Percentiles rank a stretch among this genome's conserved stretches.
Conservation (phyloP, 805 yeast species). For the Wickerhamomyces silvicola region DNA sequence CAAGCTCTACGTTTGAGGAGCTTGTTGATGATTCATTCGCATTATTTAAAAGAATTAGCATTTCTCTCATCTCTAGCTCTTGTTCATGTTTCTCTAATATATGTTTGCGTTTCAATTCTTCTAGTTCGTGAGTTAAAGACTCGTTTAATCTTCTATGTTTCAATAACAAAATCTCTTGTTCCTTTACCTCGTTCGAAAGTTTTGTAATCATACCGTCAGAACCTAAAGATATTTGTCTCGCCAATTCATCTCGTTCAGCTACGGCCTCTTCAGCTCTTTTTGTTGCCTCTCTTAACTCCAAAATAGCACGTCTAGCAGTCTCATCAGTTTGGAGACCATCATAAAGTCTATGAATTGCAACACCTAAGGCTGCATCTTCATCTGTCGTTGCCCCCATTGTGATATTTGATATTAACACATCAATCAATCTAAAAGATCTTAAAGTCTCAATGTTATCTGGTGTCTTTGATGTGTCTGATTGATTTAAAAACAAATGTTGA, state of each 20-base stretch:
- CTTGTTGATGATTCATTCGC: conserved; percentile 25
- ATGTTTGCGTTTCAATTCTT: conserved; percentile 50
- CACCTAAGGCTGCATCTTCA: conserved; percentile 61
- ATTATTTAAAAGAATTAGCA: conserved; percentile 56
- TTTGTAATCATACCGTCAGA: conserved; percentile 65
- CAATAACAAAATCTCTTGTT: conserved; percentile 51
- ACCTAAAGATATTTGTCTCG: conserved; percentile 63
- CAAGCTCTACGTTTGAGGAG: conserved; percentile 27
- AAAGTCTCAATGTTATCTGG: conserved; percentile 38
- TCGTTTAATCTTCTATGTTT: conserved; percentile 58
- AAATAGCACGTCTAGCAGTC: conserved; percentile 66
- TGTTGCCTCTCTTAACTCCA: conserved; percentile 47
- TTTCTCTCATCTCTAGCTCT: conserved; percentile 70
- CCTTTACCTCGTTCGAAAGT: conserved; percentile 54
- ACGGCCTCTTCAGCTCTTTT: conserved; percentile 47
- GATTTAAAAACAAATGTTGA: conserved; percentile 44
- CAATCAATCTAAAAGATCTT: conserved; percentile 55
- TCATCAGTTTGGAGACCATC: conserved; percentile 80
- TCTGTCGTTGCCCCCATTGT: conserved; percentile 41
- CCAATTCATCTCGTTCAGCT: conserved; percentile 57
- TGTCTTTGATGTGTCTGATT: conserved; percentile 32
- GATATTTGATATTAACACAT: conserved; percentile 58
- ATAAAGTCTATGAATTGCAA: conserved; percentile 67
- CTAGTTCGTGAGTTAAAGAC: conserved; percentile 53
- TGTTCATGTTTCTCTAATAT: conserved; percentile 66